Conservation (phyloP, 2,329 filamentous ascomycete genomes). For the Fusarium sp. region DNA sequence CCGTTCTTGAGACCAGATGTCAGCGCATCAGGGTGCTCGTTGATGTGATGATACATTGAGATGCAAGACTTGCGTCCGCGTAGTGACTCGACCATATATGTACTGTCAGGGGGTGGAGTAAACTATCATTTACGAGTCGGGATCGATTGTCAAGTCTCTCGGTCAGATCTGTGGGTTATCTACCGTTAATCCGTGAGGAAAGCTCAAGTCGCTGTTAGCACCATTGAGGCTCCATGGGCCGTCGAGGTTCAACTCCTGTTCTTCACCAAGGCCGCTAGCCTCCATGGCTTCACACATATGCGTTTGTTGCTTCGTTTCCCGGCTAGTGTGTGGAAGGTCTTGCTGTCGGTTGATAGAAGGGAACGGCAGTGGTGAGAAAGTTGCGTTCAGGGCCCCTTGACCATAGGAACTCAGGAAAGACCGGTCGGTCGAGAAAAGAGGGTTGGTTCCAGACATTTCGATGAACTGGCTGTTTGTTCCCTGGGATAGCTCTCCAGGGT, state of each 20-base stretch:
- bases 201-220: constrained; percentile 35
- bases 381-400: constrained; percentile 35
- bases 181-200: constrained; percentile 39
- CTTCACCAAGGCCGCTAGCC: constrained; percentile 25
- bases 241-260: constrained; percentile 42
- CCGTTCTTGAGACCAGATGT: not conserved
- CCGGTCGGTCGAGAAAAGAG: constrained; percentile 50
- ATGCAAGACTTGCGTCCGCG: not conserved
- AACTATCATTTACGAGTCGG: not conserved
- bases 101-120: not conserved
- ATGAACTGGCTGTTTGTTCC: constrained; percentile 43
- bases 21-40: not conserved
- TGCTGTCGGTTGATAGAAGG: constrained; percentile 45
- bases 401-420: constrained; percentile 45
- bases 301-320: constrained; percentile 42
- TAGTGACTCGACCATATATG: not conserved
- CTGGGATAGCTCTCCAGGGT: constrained; percentile 34
- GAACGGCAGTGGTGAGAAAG: constrained; percentile 46
- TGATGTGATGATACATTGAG: not conserved
- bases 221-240: constrained; percentile 43
- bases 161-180: constrained; percentile 45
- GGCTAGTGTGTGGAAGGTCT: constrained; percentile 32
- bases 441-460: constrained; percentile 47
- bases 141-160: not conserved
- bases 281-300: constrained; percentile 45